These are phyloP conservation scores for Emergomyces africanus DNA, from an alignment of 2,329 filamentous ascomycete genomes.

Conservation along the genomic window DNA sequence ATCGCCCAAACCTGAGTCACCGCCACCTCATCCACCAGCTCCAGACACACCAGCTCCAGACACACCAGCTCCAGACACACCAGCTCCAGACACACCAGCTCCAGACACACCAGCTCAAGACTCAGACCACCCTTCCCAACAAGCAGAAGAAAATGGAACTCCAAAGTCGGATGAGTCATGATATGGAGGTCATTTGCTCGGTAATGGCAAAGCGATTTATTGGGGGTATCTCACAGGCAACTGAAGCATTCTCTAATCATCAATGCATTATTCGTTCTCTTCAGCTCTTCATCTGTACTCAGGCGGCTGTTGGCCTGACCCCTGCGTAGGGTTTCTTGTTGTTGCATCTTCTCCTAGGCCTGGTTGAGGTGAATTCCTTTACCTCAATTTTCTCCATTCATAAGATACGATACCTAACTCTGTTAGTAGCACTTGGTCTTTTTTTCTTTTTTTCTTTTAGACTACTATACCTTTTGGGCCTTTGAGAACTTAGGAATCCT, in stretches of 20 bases:
- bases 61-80: no score
- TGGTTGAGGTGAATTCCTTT: neutral
- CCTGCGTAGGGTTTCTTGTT: neutral
- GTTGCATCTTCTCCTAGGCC: neutral
- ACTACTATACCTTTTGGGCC: neutral
- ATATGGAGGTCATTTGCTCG: neutral
- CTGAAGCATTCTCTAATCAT: neutral
- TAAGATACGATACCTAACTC: neutral
- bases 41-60: no score
- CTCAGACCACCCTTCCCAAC: neutral
- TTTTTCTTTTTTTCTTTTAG: neutral
- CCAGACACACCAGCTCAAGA: no score
- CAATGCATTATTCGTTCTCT: neutral
- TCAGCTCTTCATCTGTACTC: neutral
- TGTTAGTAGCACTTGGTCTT: neutral
- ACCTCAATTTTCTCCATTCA: neutral
- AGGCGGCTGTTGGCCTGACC: neutral
- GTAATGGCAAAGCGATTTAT: neutral
- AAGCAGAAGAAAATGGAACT: neutral
- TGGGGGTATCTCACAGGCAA: neutral
- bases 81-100: no score
- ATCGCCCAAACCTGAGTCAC: slow-evolving; percentile 1
- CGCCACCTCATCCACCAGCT: neutral
- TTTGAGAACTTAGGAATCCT: neutral
- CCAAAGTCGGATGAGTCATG: neutral